Evolutionary conservation across 768 basidiomycete species (phyloP), one percentile per base, ranked within the genome.

Genomic region (Phanerodontia chrysosporium): DNA sequence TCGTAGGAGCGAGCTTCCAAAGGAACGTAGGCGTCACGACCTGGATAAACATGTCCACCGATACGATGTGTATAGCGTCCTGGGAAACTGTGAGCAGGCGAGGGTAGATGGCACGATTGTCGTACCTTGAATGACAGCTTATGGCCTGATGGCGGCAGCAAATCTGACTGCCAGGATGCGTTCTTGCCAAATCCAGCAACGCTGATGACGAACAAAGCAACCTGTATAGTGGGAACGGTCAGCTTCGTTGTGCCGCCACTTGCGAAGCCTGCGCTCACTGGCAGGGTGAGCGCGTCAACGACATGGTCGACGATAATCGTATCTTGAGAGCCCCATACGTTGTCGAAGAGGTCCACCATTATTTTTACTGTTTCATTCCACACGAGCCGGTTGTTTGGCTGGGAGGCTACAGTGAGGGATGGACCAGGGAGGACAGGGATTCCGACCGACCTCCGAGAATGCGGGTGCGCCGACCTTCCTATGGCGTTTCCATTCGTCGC

Each of bases 401-500:
- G 22, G 10, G 10, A 4, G 30, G 13, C 10, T 13, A 12, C 45
- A 32, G n/a, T 22, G 3, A 5, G 32, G 39, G 12, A 13, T 12
- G 32, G 12, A 9, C 57, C 22, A n/a, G 55, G 8, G 12, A 8
- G 6, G 3, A n/a, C 13, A 29, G 1, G 49, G 24, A 27, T 2
- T 75, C 64, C 63, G 73, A 58, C 76, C 75, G 54, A 84, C 83
- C 66, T 85, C 84, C 3, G 83, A 82, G 67, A 87, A 87, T 0
- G 83, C 79, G 16, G 85, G 84, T 0, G 82, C 83, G 21, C 79
- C 73, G 36, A 88, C 78, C 66, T 83, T 85, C 49, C 85, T 72
- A 61, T 84, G 84, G 32, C 79, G 78, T 67, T 85, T 85, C 86
- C 86, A 89, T 60, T 82, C 77, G 3, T 83, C 80, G 21, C 80